Evolutionary conservation across 192 early-diverging fungal genomes (phyloP), one percentile per base, ranked within the genome.

Genomic region (Lobosporangium transversale): DNA sequence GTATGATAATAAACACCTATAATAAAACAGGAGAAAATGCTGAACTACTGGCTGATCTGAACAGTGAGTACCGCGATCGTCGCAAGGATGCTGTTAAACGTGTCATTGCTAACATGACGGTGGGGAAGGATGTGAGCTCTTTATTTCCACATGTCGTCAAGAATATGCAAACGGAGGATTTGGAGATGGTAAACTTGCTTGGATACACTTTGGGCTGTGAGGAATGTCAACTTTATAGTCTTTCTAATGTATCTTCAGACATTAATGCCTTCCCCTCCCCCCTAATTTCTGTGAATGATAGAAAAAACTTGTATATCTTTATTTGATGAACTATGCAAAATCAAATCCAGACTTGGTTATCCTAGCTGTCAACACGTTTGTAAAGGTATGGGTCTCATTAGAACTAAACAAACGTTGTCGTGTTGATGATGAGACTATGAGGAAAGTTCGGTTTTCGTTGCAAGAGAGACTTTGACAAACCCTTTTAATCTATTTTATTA

Each of bases 51-150:
- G 91, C 92, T 1, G 97, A 98, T 62, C 85, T 99, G 47, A 99
- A 99, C 83, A 93, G 91, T 81, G 97, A 99, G 84, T 98, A 98
- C 83, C 90, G 90, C 59, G 94, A 98, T 54, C 84, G 91, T 49
- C 87, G 97, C 52, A 98, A 98, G 78, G 97, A 99, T 85, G 94
- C 96, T 1, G 97, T 99, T 37, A 96, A 97, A 66, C 93, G 96
- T 71, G 97, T 99, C 42, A 98, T 99, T 76, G 97, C 97, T 48
- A 99, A 99, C 81, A 99, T 99, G 97, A 99, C 97, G 8, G 94
- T 99, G 29, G 97, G 97, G 56, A 99, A 99, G 71, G 97, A 99
- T 79, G 97, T 99, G 58, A 92, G 90, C 62, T 89, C 90, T 1
- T 85, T 99, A 30, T 99, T 99, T 59, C 92, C 96, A 1, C 97